A percentile compares a stretch with the other conserved stretches of the same genome.
phyloP scores from a whole-genome alignment of 805 yeast species.

The Metschnikowia sp. region DNA sequence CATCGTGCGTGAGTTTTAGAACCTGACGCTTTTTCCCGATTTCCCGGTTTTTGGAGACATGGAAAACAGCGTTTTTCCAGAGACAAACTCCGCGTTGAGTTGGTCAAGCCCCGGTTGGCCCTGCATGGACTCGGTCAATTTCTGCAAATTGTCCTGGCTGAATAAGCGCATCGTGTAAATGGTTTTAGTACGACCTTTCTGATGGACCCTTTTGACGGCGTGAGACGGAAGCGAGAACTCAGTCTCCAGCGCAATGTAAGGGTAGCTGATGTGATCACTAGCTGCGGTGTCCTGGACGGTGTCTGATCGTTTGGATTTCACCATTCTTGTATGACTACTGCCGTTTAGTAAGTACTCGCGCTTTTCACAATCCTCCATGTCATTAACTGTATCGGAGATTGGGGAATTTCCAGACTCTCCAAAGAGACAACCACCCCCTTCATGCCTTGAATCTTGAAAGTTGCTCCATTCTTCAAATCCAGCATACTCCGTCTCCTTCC shows the following conservation, averaged over 20 bases:
- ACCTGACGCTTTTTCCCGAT: constrained; percentile 16
- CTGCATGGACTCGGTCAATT: constrained; percentile 22
- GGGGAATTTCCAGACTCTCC: neutral
- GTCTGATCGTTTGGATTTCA: too few relatives aligned
- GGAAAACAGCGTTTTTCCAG: neutral
- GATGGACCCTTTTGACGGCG: constrained; percentile 18
- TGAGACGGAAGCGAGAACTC: constrained; percentile 16
- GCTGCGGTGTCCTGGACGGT: too few relatives aligned
- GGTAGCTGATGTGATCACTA: too few relatives aligned
- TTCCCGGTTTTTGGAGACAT: neutral
- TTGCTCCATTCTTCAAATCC: constrained; percentile 22
- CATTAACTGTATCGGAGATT: too few relatives aligned
- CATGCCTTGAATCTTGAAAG: too few relatives aligned
- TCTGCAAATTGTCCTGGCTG: constrained; percentile 28
- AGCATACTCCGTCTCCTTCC: constrained; percentile 32
- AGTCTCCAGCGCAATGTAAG: neutral
- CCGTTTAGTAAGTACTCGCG: neutral
- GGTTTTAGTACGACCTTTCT: constrained; percentile 2
- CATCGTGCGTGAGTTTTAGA: constrained; percentile 37
- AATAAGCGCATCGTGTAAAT: constrained; percentile 31
- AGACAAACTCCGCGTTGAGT: constrained; percentile 21
- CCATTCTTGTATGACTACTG: neutral
- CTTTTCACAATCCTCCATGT: constrained; percentile 9
- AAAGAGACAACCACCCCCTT: too few relatives aligned
- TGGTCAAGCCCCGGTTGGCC: constrained; percentile 20